Conservation (phyloP, 108 stramenopile genomes). For the Cyclotella cryptica region DNA sequence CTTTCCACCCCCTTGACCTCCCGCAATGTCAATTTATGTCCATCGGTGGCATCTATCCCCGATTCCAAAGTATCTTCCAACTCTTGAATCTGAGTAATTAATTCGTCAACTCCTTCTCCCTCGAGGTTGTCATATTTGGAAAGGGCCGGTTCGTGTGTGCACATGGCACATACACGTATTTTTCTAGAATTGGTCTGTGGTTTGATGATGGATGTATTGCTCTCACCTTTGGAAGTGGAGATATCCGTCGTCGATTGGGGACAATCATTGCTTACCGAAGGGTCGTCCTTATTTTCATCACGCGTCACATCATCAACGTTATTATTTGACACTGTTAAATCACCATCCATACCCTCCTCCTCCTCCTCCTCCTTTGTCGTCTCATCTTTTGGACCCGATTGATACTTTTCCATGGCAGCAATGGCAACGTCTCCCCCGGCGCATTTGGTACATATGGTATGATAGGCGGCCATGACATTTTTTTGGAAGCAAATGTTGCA, state of each 20-base stretch:
- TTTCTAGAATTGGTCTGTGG: constrained; percentile 5
- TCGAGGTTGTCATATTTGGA: constrained; percentile 64
- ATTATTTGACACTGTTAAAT: not conserved
- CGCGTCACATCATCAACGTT: not conserved
- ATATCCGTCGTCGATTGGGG: not conserved
- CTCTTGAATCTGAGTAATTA: constrained; percentile 31
- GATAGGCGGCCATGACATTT: constrained; percentile 84
- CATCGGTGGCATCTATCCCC: constrained; percentile 33
- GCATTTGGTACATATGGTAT: constrained; percentile 84
- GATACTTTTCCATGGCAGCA: constrained; percentile 51
- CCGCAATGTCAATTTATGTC: constrained; percentile 63
- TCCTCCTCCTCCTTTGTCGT: not conserved
- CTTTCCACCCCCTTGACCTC: constrained; percentile 72
- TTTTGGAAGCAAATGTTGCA: constrained; percentile 76
- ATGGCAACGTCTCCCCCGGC: constrained; percentile 60
- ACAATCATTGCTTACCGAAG: not conserved
- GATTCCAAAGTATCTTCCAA: constrained; percentile 47
- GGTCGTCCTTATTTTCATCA: not conserved
- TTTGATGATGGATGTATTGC: not conserved
- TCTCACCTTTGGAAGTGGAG: not conserved
- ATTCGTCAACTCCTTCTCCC: constrained; percentile 51
- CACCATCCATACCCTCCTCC: constrained; percentile 24
- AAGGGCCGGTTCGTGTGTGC: constrained; percentile 77
- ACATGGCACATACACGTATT: constrained; percentile 73
- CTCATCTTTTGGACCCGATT: not conserved